Evolutionary conservation across 192 early-diverging fungal genomes (phyloP).

Genomic region (Globomyces pollinis-pini): DNA sequence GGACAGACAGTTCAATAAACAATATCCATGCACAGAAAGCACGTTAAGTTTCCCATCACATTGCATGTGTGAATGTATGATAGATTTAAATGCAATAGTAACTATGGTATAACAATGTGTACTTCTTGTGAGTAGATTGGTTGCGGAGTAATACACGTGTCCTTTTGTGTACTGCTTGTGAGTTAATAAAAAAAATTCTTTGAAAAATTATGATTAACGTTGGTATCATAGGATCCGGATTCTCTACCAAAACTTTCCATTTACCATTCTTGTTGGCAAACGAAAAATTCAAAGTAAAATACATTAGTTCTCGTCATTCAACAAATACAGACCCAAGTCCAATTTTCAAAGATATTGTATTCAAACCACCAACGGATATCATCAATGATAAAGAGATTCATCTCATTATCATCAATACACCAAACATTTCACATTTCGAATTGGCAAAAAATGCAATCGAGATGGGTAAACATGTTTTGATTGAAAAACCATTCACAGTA

Average conservation of each 20-base stretch:
- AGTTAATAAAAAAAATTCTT: too few relatives aligned
- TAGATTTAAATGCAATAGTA: too few relatives aligned
- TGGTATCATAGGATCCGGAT: conserved; percentile 16
- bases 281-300: conserved; percentile 1
- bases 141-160: too few relatives aligned
- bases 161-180: too few relatives aligned
- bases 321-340: conserved; percentile 6
- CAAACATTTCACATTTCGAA: conserved; percentile 58
- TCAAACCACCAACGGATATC: conserved; percentile 13
- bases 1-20: too few relatives aligned
- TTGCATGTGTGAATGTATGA: too few relatives aligned
- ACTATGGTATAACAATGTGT: too few relatives aligned
- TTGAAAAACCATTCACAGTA: conserved; percentile 73
- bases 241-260: conserved; percentile 22
- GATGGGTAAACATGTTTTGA: conserved; percentile 63
- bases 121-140: too few relatives aligned
- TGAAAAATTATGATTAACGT: conserved; percentile 5
- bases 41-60: too few relatives aligned
- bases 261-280: conserved; percentile 18
- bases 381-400: conserved; percentile 49
- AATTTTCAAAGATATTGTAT: not conserved
- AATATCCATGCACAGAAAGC: too few relatives aligned
- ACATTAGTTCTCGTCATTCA: conserved; percentile 1
- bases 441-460: conserved; percentile 49
- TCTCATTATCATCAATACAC: conserved; percentile 67